Conservation (phyloP, 73 alveolate genomes). For the Tetrahymena elliotti region DNA sequence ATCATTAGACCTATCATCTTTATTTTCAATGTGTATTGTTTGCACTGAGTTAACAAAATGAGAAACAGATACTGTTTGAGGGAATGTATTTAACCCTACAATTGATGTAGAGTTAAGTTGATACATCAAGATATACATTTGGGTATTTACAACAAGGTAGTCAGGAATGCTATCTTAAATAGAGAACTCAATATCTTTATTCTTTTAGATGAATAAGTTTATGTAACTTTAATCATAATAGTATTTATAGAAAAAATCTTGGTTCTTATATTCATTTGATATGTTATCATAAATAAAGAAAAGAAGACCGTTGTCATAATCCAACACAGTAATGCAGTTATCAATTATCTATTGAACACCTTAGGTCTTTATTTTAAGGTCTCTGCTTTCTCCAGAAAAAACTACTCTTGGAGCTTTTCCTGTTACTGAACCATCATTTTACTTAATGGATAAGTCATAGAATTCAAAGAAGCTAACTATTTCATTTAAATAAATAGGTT, state of each 20-base stretch:
- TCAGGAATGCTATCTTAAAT: neutral
- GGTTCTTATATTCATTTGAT: neutral
- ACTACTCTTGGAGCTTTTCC: neutral
- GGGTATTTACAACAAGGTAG: neutral
- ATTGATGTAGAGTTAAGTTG: neutral
- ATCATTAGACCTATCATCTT: neutral
- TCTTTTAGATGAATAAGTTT: neutral
- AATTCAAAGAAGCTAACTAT: neutral
- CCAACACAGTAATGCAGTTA: neutral
- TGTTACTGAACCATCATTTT: neutral
- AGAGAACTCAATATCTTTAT: neutral
- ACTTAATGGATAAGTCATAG: neutral
- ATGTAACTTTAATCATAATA: neutral
- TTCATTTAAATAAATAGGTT: neutral
- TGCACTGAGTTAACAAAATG: neutral
- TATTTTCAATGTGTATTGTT: neutral
- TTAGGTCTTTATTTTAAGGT: neutral
- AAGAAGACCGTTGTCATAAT: neutral
- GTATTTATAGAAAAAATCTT: neutral
- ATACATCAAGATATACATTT: neutral
- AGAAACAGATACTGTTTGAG: neutral
- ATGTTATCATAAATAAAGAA: neutral
- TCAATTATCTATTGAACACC: neutral
- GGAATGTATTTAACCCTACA: neutral
- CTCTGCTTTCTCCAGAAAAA: neutral